Conservation (phyloP, 2,329 filamentous ascomycete genomes). For the Zymoseptoria tritici region DNA sequence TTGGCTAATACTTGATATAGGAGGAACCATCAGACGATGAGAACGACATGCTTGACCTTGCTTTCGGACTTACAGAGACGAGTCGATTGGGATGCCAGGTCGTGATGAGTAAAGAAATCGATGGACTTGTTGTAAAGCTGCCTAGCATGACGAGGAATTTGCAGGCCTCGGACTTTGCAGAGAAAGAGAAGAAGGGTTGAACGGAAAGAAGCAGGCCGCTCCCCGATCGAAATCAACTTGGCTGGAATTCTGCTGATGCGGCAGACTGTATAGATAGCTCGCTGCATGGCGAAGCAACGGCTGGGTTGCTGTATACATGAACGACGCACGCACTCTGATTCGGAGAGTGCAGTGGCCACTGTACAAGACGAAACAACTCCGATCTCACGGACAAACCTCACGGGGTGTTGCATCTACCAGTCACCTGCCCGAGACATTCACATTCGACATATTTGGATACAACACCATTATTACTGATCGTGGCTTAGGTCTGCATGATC, state of each 20-base stretch:
- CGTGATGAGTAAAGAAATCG: slow-evolving; percentile 79
- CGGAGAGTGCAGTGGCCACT: neutral
- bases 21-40: slow-evolving; percentile 43
- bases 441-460: neutral
- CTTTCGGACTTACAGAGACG: slow-evolving; percentile 84
- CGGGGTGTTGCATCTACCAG: neutral
- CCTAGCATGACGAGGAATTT: slow-evolving; percentile 93
- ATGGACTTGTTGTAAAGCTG: slow-evolving; percentile 76
- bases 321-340: neutral
- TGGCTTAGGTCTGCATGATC: neutral
- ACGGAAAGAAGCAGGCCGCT: neutral
- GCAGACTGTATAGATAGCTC: neutral
- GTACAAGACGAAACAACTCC: neutral
- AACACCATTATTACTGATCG: neutral
- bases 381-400: neutral
- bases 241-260: neutral
- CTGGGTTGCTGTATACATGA: neutral
- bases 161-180: slow-evolving; percentile 81
- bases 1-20: slow-evolving; percentile 1
- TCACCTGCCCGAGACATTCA: neutral
- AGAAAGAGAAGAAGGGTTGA: slow-evolving; percentile 22
- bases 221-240: neutral
- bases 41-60: slow-evolving; percentile 85
- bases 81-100: slow-evolving; percentile 82
- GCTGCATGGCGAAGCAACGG: neutral